Evolutionary conservation across 345 rosid species (phyloP), one percentile per base, ranked within the genome.

Genomic region (Eucalyptus sideroxylon): DNA sequence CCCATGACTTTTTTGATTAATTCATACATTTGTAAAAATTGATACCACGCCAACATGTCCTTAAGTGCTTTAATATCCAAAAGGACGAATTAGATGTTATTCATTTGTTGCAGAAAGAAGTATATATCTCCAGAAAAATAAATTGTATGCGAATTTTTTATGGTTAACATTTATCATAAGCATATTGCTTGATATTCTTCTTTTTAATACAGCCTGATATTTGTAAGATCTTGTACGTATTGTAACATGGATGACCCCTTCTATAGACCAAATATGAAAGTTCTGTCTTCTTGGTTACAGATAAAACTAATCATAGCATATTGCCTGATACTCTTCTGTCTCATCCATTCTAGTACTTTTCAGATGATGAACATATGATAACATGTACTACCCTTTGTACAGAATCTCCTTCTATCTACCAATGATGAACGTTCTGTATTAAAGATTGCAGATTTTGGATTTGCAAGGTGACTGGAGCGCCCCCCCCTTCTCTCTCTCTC

Each of bases 381-480:
- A 94, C 87, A 77, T 91, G 88, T 87, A 67, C 90, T 93, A 51
- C 19, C 49, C 50, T 88, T 93, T 89, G 53, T 59, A 91, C 98
- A 98, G 99, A 98, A 98, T 93, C 99, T 98, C 93, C 98, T 98
- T 88, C 97, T 98, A 88, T 94, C 96, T 88, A 92, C 95, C 88
- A 96, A 91, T 87, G 97, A 94, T 45, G 88, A 92, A 86, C 93
- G 89, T 90, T 95, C 97, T 86, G 93, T 91, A 90, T 90, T 98
- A 93, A 98, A 96, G 96, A 97, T 98, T 91, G 99, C 99, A 10
- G 99, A 98, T 93, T 98, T 98, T 93, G 99, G 99, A 93, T 98
- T 98, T 94, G 99, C 99, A 86, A 97, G 99, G 99, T 97, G 95
- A 89, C 17, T 67, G 86, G 42, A 56, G 30, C 51, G n/a, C 17